These are phyloP conservation scores for Wickerhamomyces sp. DNA, from an alignment of 1,139 yeast genomes.

Conservation along the genomic window DNA sequence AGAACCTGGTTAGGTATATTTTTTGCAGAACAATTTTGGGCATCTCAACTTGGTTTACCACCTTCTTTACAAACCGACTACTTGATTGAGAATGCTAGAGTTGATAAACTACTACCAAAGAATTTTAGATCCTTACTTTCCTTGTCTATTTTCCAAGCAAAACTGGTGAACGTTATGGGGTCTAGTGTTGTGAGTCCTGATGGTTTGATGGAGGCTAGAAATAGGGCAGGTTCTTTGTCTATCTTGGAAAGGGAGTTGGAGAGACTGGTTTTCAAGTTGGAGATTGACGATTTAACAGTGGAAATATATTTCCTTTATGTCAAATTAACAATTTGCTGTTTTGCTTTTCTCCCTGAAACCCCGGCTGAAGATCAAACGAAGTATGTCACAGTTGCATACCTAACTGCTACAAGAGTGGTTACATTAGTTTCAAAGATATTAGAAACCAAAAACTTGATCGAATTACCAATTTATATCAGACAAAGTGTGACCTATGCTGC, in stretches of 20 bases:
- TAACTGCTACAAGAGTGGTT: slow-evolving; percentile 76
- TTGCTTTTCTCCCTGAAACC: slow-evolving; percentile 88
- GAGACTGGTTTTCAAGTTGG: slow-evolving; percentile 57
- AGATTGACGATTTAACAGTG: slow-evolving; percentile 62
- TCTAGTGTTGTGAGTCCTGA: slow-evolving; percentile 85
- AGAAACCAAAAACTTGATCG: slow-evolving; percentile 65
- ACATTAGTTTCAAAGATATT: slow-evolving; percentile 73
- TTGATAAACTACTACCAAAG: slow-evolving; percentile 63
- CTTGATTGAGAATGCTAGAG: slow-evolving; percentile 71
- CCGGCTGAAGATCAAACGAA: slow-evolving; percentile 85
- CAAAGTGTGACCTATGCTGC: slow-evolving; percentile 84
- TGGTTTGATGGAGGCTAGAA: slow-evolving; percentile 81
- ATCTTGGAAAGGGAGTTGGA: slow-evolving; percentile 77
- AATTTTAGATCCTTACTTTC: slow-evolving; percentile 70
- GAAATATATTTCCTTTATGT: slow-evolving; percentile 79
- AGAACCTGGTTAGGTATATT: slow-evolving; percentile 89
- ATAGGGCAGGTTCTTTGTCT: slow-evolving; percentile 74
- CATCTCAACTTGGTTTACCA: slow-evolving; percentile 82
- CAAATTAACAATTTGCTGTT: slow-evolving; percentile 78
- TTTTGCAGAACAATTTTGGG: slow-evolving; percentile 88
- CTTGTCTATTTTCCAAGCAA: slow-evolving; percentile 78
- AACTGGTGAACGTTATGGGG: slow-evolving; percentile 83
- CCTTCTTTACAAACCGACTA: slow-evolving; percentile 85
- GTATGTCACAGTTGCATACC: slow-evolving; percentile 77
- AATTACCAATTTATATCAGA: slow-evolving; percentile 81